Base-by-base conservation (phyloP, 352 stramenopile genomes). In the Phytophthora litchii region DNA sequence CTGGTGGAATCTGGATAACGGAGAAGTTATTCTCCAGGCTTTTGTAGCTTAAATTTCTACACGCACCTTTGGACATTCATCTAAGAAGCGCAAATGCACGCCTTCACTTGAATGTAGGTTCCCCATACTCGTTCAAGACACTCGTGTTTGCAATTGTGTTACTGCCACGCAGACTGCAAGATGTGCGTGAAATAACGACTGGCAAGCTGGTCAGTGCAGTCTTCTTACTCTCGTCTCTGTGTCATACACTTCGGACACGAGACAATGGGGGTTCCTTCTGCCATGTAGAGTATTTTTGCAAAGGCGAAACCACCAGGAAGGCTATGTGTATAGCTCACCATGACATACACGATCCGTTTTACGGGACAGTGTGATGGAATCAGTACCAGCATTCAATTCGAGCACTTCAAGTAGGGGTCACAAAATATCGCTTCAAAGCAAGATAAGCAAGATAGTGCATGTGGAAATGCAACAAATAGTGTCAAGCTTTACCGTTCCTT, bases 11-110 rank as follows among this genome's bases (percentile, higher is more conserved):
- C 83, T 92, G 36, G n/a, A 13, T 27, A 31, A 21, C 4, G 29
- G 11, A 25, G n/a, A 5, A 55, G 38, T 70, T 54, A 60, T 37
- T 61, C 6, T 38, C 13, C 25, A 38, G 7, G 14, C 41, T 45
- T 10, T 11, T 44, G 16, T 16, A 13, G 3, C 17, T n/a, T 7
- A 17, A 10, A 29, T 27, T 12, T 13, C 6, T 27, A 31, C 23
- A 8, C 64, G 7, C 58, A 91, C 82, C 66, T 83, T 51, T 16
- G 78, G 80, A 20, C 80, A 89, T 42, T 70, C 74, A n/a, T 72
- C 74, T 16, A 90, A 70, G 46, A 86, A 89, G 16, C 70, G 73
- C 13, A 78, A 69, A 23, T 64, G 59, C 16, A 46, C 43, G 11
- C 57, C 69, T 54, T 68, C 66, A 19, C 43, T 79, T 7, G 78